Conservation (phyloP, 805 yeast species). For the Saturnispora bothae region DNA sequence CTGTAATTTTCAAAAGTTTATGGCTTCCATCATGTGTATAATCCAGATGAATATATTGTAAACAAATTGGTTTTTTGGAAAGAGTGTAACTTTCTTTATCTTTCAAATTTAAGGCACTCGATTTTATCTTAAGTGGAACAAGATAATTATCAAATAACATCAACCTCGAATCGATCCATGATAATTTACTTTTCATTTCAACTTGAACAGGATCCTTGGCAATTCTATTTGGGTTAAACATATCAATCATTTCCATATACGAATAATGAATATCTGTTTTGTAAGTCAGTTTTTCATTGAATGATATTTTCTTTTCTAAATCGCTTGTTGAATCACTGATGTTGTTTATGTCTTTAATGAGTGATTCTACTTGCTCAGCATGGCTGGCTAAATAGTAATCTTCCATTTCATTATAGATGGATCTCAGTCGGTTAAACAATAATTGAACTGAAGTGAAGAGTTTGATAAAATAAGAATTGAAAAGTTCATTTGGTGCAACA, state of each 20-base stretch:
- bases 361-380: conserved; percentile 15
- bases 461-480: conserved; percentile 23
- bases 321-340: conserved; percentile 24
- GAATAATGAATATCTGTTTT: conserved; percentile 19
- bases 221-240: conserved; percentile 20
- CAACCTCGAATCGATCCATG: conserved; percentile 34
- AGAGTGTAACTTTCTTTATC: conserved; percentile 16
- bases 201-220: conserved; percentile 19
- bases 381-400: conserved; percentile 11
- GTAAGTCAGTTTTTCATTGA: conserved; percentile 24
- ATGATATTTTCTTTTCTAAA: conserved; percentile 22
- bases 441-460: conserved; percentile 23
- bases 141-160: conserved; percentile 30
- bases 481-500: conserved; percentile 21
- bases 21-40: conserved; percentile 13
- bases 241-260: conserved; percentile 24
- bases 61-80: conserved; percentile 20
- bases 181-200: conserved; percentile 19
- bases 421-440: conserved; percentile 18
- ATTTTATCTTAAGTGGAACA: conserved; percentile 16
- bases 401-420: conserved; percentile 16
- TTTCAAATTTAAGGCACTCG: conserved; percentile 10
- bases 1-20: conserved; percentile 17
- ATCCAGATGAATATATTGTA: conserved; percentile 19
- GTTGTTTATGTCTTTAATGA: conserved; percentile 18